These are phyloP conservation scores for Astraeus odoratus DNA, from an alignment of 768 basidiomycete genomes.

Conservation along the genomic window DNA sequence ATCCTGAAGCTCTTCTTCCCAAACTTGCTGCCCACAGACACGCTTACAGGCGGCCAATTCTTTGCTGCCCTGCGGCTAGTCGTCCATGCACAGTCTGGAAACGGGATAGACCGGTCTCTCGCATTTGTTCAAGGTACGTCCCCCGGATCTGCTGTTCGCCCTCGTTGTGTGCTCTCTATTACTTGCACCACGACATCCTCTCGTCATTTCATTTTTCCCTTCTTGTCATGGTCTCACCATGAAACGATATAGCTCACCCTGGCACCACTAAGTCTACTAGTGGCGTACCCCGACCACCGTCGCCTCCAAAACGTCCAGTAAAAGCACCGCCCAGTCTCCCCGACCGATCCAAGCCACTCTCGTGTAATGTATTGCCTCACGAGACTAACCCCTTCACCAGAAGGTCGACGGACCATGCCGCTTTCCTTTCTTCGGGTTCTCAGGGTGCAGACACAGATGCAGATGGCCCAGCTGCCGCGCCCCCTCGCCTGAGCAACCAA, in stretches of 20 bases:
- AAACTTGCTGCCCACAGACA: conserved; percentile 42
- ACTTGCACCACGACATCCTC: conserved; percentile 1
- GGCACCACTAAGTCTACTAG: not conserved
- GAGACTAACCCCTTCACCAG: conserved; percentile 27
- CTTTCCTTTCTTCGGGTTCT: not conserved
- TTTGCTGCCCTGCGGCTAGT: conserved; percentile 69
- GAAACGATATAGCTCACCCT: conserved; percentile 14
- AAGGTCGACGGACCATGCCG: conserved; percentile 14
- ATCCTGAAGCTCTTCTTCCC: conserved; percentile 63
- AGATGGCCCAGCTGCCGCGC: conserved; percentile 1
- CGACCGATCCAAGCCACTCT: conserved; percentile 19
- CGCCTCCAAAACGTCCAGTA: conserved; percentile 18
- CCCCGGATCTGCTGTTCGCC: no score
- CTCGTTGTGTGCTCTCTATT: no score
- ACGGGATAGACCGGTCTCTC: conserved; percentile 54
- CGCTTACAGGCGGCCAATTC: conserved; percentile 63
- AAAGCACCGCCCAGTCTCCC: conserved; percentile 23
- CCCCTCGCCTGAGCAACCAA: conserved; percentile 8
- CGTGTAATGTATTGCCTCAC: conserved; percentile 12
- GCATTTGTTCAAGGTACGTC: conserved; percentile 70
- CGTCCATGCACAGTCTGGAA: conserved; percentile 54
- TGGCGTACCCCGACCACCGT: conserved; percentile 9
- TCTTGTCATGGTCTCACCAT: conserved; percentile 5
- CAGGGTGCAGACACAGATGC: conserved; percentile 7
- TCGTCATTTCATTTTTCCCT: conserved; percentile 1